A percentile compares a stretch with the other conserved stretches of the same genome.
phyloP scores from a whole-genome alignment of 352 stramenopile genomes.

The Phytophthora ohioensis region DNA sequence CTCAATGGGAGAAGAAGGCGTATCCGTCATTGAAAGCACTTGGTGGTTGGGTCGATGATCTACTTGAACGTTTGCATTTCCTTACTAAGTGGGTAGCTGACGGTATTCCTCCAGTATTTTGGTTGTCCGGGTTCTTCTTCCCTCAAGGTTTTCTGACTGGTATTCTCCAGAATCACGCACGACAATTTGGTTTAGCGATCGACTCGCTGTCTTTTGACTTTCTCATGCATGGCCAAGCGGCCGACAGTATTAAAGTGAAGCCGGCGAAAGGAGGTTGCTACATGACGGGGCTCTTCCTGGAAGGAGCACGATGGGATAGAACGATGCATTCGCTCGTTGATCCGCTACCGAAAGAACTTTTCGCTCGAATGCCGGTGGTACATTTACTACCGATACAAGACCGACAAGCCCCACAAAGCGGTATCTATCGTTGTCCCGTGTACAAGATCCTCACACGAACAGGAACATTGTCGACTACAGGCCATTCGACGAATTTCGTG shows the following conservation, averaged over 20 bases:
- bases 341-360: conserved; percentile 92
- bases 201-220: conserved; percentile 93
- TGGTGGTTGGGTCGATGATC: conserved; percentile 88
- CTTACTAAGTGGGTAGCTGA: conserved; percentile 75
- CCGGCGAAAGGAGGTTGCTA: conserved; percentile 87
- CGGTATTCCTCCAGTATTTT: conserved; percentile 87
- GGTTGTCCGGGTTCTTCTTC: conserved; percentile 94
- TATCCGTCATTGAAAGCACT: conserved; percentile 94
- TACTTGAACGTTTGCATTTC: conserved; percentile 83
- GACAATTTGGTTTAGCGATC: conserved; percentile 90
- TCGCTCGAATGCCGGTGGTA: conserved; percentile 92
- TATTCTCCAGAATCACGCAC: conserved; percentile 93
- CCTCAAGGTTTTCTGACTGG: conserved; percentile 93
- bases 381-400: conserved; percentile 89
- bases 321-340: conserved; percentile 82
- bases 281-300: conserved; percentile 92
- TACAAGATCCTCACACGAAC: conserved; percentile 96
- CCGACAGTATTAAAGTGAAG: conserved; percentile 61
- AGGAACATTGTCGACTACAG: conserved; percentile 95
- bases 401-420: conserved; percentile 72
- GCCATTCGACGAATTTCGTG: conserved; percentile 98
- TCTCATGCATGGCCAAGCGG: conserved; percentile 72
- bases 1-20: conserved; percentile 87
- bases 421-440: conserved; percentile 94
- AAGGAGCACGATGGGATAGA: conserved; percentile 92